A percentile compares a stretch with the other conserved stretches of the same genome.
Conservation (phyloP, 768 basidiomycete genomes). For the Boletellus sp. region DNA sequence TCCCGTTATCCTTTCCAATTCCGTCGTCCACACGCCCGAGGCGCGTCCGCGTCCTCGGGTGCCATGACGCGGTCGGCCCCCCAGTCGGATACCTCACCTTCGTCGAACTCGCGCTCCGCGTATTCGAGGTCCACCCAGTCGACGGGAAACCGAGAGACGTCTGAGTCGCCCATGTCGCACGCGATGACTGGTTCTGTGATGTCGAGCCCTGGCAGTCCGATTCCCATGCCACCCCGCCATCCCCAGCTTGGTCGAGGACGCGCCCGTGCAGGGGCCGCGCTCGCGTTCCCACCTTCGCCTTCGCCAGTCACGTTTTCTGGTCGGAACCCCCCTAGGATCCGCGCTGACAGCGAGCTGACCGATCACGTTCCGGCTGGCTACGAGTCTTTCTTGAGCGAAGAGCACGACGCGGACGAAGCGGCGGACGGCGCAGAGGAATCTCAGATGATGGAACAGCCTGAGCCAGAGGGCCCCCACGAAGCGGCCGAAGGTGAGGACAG, state of each 20-base stretch:
- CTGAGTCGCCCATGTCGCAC: slow-evolving; percentile 54
- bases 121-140: slow-evolving; percentile 51
- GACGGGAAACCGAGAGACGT: slow-evolving; percentile 56
- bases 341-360: slow-evolving; percentile 28
- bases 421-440: slow-evolving; percentile 32
- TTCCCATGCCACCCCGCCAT: slow-evolving; percentile 50
- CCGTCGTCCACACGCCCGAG: slow-evolving; percentile 44
- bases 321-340: slow-evolving; percentile 21
- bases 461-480: slow-evolving; percentile 52
- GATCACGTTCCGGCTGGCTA: slow-evolving; percentile 27
- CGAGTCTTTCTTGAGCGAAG: slow-evolving; percentile 31
- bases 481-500: slow-evolving; percentile 62
- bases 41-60: slow-evolving; percentile 41
- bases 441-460: slow-evolving; percentile 40
- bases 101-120: slow-evolving; percentile 38
- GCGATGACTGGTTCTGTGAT: slow-evolving; percentile 35
- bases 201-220: slow-evolving; percentile 35
- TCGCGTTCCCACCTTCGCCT: slow-evolving; percentile 34
- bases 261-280: slow-evolving; percentile 39
- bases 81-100: slow-evolving; percentile 35
- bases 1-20: slow-evolving; percentile 71
- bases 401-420: slow-evolving; percentile 30
- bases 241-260: slow-evolving; percentile 38
- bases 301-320: slow-evolving; percentile 34
- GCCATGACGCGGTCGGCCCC: slow-evolving; percentile 39